These are phyloP conservation scores for Boletus vermiculosoides DNA, from an alignment of 768 basidiomycete genomes.

Conservation along the genomic window DNA sequence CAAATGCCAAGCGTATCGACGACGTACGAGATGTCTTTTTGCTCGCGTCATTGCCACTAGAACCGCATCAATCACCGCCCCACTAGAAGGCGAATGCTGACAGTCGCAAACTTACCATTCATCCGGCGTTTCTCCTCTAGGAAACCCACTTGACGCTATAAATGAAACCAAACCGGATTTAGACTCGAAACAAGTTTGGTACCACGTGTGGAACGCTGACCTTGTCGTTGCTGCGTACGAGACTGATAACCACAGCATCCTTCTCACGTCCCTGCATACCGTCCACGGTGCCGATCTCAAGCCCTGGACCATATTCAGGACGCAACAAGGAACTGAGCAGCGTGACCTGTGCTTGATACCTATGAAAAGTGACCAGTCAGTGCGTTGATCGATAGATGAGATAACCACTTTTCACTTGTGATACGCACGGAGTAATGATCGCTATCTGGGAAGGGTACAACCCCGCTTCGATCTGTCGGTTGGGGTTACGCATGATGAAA, in stretches of 20 bases:
- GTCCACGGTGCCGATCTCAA: slow-evolving; percentile 95
- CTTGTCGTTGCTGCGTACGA: slow-evolving; percentile 89
- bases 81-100: neutral
- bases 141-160: slow-evolving; percentile 87
- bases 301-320: slow-evolving; percentile 57
- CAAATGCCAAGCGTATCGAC: slow-evolving; percentile 7
- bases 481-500: neutral
- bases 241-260: slow-evolving; percentile 87
- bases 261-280: slow-evolving; percentile 98
- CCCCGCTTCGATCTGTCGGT: slow-evolving; percentile 53
- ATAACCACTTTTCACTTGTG: neutral
- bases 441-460: slow-evolving; percentile 74
- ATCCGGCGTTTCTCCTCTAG: slow-evolving; percentile 88
- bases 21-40: slow-evolving; percentile 75
- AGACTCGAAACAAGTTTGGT: neutral
- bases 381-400: neutral
- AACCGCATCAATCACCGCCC: neutral
- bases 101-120: slow-evolving; percentile 58
- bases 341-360: slow-evolving; percentile 94
- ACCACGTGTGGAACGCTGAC: slow-evolving; percentile 36
- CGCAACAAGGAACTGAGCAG: slow-evolving; percentile 76
- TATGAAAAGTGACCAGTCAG: neutral
- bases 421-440: slow-evolving; percentile 76
- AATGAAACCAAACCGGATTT: neutral
- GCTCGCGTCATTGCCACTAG: slow-evolving; percentile 91